phyloP scores from a whole-genome alignment of 192 early-diverging fungal species.

The Spizellomyces punctatus region DNA sequence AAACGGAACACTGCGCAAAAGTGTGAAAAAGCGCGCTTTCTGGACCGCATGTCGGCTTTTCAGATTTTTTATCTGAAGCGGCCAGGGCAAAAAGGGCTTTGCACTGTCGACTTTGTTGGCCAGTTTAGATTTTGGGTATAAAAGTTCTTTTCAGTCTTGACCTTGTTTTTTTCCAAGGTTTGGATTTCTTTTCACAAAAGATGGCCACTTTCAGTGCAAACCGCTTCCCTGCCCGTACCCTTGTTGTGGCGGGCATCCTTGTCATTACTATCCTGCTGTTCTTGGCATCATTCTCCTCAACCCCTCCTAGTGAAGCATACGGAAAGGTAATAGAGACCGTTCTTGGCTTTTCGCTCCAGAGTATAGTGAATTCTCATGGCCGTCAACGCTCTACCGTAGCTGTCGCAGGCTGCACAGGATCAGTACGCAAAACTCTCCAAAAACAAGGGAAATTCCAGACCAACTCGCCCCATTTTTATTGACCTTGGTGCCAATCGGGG shows the following conservation, averaged over 20 bases:
- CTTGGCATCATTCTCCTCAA: neutral
- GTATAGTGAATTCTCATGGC: neutral
- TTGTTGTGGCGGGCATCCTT: neutral
- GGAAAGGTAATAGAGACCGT: neutral
- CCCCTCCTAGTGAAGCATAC: neutral
- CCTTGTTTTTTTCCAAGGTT: no score
- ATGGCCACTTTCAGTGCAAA: neutral
- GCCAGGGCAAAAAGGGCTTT: no score
- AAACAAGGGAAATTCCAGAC: neutral
- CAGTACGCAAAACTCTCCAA: neutral
- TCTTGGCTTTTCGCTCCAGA: neutral
- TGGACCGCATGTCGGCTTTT: no score
- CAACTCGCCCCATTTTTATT: neutral
- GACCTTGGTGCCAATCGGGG: constrained; percentile 24
- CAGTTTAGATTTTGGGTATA: no score
- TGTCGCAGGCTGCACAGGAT: neutral
- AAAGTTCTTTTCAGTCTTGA: no score
- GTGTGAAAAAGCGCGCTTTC: no score
- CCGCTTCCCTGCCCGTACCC: neutral
- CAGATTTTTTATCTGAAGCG: no score
- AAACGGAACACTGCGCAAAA: no score
- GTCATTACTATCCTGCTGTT: neutral
- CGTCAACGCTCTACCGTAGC: neutral
- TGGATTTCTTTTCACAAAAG: neutral
- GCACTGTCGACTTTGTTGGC: no score